Evolutionary conservation across 192 early-diverging fungal species (phyloP).

Genomic region (Umbelopsis isabellina): DNA sequence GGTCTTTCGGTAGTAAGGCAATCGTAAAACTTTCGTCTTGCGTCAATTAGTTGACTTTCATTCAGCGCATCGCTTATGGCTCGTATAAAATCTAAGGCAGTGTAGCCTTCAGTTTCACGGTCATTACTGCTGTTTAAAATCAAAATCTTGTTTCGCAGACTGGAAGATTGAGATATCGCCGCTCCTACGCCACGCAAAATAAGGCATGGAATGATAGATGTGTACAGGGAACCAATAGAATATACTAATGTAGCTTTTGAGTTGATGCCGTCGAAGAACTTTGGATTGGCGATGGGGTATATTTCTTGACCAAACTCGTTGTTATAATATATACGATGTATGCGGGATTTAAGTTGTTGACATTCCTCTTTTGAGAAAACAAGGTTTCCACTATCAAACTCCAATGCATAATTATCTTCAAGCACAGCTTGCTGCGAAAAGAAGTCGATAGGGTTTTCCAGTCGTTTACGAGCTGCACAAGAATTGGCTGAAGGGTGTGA

Average conservation of each 20-base stretch:
- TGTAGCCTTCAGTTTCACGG: conserved; percentile 69
- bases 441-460: conserved; percentile 42
- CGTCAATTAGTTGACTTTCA: conserved; percentile 40
- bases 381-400: conserved; percentile 42
- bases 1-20: conserved; percentile 6
- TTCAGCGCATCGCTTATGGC: conserved; percentile 70
- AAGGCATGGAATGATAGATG: conserved; percentile 72
- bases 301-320: conserved; percentile 74
- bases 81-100: conserved; percentile 71
- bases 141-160: conserved; percentile 63
- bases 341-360: conserved; percentile 52
- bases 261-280: conserved; percentile 52
- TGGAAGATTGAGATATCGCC: conserved; percentile 57
- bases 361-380: conserved; percentile 56
- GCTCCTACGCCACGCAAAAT: conserved; percentile 69
- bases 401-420: conserved; percentile 13
- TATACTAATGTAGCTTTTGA: conserved; percentile 67
- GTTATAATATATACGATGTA: conserved; percentile 70
- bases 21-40: conserved; percentile 35
- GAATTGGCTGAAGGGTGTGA: conserved; percentile 58
- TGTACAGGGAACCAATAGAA: conserved; percentile 76
- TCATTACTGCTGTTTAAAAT: conserved; percentile 74
- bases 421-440: conserved; percentile 28
- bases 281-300: conserved; percentile 64
- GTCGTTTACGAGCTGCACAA: neutral